Evolutionary conservation across 169 alveolate genomes (phyloP).

Genomic region (Sarcocystis neurona): DNA sequence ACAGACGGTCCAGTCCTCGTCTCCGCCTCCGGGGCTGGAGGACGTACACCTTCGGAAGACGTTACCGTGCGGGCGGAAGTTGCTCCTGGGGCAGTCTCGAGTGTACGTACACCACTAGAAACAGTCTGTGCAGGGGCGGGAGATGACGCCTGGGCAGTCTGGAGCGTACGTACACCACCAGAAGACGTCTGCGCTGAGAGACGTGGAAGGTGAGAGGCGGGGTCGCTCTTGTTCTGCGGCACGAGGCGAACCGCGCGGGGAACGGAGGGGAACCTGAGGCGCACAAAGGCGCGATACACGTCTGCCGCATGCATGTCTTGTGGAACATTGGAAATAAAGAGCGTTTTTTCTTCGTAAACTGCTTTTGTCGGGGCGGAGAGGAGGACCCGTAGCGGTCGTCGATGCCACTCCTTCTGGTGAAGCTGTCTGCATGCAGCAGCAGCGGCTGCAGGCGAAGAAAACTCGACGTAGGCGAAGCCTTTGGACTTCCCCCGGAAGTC

Average conservation of each 20-base stretch:
- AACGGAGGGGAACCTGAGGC: background rate
- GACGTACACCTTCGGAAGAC: too few relatives aligned
- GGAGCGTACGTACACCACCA: too few relatives aligned
- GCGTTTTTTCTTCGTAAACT: slow-evolving; percentile 52
- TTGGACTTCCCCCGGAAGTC: slow-evolving; percentile 60
- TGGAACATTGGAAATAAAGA: slow-evolving; percentile 43
- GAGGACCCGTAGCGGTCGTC: slow-evolving; percentile 44
- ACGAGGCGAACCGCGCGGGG: slow-evolving; percentile 60
- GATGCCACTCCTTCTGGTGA: slow-evolving; percentile 16
- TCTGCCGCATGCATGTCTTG: background rate
- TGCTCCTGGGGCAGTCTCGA: too few relatives aligned
- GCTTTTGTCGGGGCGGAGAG: slow-evolving; percentile 42
- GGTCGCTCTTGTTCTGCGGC: slow-evolving; percentile 40
- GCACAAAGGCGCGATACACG: background rate
- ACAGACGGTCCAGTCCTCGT: too few relatives aligned
- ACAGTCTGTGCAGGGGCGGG: too few relatives aligned
- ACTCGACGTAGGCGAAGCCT: slow-evolving; percentile 73
- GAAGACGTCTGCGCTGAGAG: too few relatives aligned
- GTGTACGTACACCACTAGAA: too few relatives aligned
- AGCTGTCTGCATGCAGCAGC: slow-evolving; percentile 19
- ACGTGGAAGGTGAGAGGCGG: too few relatives aligned
- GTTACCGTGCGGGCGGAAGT: too few relatives aligned
- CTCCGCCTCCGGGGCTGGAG: too few relatives aligned
- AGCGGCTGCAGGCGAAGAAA: slow-evolving; percentile 51
- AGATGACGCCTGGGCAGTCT: too few relatives aligned